Conservation (phyloP, 305 asterid species). For the Lippia alba region DNA sequence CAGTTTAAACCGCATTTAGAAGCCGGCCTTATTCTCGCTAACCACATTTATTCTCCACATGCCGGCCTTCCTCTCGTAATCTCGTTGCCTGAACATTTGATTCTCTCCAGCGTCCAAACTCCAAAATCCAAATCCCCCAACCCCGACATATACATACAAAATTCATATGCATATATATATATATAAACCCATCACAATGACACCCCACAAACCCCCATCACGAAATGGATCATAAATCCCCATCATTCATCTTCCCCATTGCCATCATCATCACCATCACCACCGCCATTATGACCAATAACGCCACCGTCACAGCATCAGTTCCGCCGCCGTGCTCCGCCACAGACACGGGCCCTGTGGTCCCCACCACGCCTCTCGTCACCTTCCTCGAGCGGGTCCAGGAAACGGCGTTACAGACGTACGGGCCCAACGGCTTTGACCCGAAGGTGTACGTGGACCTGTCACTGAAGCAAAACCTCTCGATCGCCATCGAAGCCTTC, state of each 20-base stretch:
- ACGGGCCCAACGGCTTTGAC: constrained; percentile 63
- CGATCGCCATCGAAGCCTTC: constrained; percentile 48
- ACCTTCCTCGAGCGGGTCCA: constrained; percentile 63
- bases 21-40: too few relatives aligned
- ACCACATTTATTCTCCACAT: neutral
- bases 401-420: constrained; percentile 53
- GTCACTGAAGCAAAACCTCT: constrained; percentile 57
- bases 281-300: constrained; percentile 12
- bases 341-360: constrained; percentile 51
- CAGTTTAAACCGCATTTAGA: too few relatives aligned
- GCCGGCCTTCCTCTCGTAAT: constrained; percentile 15
- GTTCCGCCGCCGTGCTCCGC: constrained; percentile 19
- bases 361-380: constrained; percentile 60
- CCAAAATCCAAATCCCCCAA: neutral
- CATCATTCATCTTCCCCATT: neutral
- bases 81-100: constrained; percentile 1
- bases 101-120: neutral
- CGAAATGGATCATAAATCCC: neutral
- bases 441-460: constrained; percentile 80
- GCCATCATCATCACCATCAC: neutral
- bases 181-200: neutral
- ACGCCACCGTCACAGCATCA: neutral
- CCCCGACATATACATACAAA: neutral
- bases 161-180: too few relatives aligned
- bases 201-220: neutral